phyloP scores from a whole-genome alignment of 2,329 filamentous ascomycete species.

The Parascedosporium putredinis region DNA sequence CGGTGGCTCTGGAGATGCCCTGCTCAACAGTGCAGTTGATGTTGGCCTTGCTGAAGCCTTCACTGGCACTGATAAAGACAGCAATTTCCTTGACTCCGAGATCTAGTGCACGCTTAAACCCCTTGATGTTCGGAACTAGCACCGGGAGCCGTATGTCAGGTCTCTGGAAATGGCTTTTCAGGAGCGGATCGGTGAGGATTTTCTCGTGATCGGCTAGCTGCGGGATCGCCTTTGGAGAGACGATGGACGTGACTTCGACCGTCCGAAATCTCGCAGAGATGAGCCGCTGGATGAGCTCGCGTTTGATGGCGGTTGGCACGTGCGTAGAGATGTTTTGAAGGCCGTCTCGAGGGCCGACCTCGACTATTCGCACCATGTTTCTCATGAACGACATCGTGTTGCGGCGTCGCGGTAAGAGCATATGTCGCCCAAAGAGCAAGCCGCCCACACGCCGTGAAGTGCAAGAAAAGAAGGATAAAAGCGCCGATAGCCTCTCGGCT shows the following conservation, averaged over 20 bases:
- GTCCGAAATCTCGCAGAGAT: slow-evolving; percentile 44
- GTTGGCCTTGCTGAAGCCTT: slow-evolving; percentile 46
- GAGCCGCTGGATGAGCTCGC: slow-evolving; percentile 50
- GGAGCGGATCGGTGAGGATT: slow-evolving; percentile 25
- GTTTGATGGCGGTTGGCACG: slow-evolving; percentile 49
- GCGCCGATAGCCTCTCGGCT: too few species aligned
- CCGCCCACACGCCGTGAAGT: too few species aligned
- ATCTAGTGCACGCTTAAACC: slow-evolving; percentile 31
- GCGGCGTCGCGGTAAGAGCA: too few species aligned
- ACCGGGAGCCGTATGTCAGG: slow-evolving; percentile 12
- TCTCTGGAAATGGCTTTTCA: slow-evolving; percentile 7
- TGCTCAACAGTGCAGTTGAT: slow-evolving; percentile 49
- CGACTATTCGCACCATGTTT: slow-evolving; percentile 38
- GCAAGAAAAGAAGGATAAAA: too few species aligned
- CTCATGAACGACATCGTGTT: background rate
- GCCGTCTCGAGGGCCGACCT: slow-evolving; percentile 60
- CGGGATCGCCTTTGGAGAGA: slow-evolving; percentile 56
- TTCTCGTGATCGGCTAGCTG: slow-evolving; percentile 50
- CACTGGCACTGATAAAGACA: slow-evolving; percentile 50
- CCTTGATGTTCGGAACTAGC: slow-evolving; percentile 44
- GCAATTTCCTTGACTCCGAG: slow-evolving; percentile 23
- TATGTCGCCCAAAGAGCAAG: too few species aligned
- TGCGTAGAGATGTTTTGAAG: slow-evolving; percentile 55
- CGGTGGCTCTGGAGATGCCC: slow-evolving; percentile 37
- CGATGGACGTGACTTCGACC: slow-evolving; percentile 59